phyloP scores from a whole-genome alignment of 306 rosid species.

The Cicer yamashitae region DNA sequence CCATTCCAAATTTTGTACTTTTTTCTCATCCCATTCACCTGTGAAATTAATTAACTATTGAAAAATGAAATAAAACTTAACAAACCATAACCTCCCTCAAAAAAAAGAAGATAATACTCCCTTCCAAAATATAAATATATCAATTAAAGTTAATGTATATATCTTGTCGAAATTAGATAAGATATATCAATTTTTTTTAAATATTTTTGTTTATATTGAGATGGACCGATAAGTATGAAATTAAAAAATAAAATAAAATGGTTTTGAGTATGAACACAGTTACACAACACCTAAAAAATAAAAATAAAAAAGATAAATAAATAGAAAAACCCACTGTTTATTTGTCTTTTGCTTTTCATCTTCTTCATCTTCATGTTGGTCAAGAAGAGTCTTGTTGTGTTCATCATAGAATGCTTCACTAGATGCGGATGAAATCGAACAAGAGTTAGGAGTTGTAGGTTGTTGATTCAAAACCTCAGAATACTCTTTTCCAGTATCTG shows the following conservation, averaged over 20 bases:
- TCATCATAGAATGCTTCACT: slow-evolving; percentile 71
- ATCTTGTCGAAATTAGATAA: too few relatives aligned
- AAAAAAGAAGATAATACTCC: neutral
- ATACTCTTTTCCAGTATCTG: slow-evolving; percentile 44
- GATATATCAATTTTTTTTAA: too few relatives aligned
- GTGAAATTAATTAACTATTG: neutral
- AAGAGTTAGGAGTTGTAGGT: slow-evolving; percentile 82
- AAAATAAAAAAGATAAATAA: neutral
- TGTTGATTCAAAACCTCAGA: slow-evolving; percentile 62
- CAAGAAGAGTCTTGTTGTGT: slow-evolving; percentile 43
- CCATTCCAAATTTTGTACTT: slow-evolving; percentile 1
- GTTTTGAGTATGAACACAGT: neutral
- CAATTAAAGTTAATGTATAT: too few relatives aligned
- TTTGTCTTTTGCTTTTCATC: slow-evolving; percentile 51
- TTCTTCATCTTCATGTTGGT: slow-evolving; percentile 35
- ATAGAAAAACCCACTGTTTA: slow-evolving; percentile 60
- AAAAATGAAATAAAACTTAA: slow-evolving; percentile 2
- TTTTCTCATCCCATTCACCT: slow-evolving; percentile 19
- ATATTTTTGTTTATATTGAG: too few relatives aligned
- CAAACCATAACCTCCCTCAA: neutral
- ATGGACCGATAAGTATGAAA: too few relatives aligned
- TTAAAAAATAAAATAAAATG: neutral
- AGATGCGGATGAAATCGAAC: slow-evolving; percentile 84
- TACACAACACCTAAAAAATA: neutral
- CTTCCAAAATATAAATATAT: too few relatives aligned